These are phyloP conservation scores for Neurospora tetrasperma DNA, from an alignment of 495 filamentous ascomycete genomes.

Conservation along the genomic window DNA sequence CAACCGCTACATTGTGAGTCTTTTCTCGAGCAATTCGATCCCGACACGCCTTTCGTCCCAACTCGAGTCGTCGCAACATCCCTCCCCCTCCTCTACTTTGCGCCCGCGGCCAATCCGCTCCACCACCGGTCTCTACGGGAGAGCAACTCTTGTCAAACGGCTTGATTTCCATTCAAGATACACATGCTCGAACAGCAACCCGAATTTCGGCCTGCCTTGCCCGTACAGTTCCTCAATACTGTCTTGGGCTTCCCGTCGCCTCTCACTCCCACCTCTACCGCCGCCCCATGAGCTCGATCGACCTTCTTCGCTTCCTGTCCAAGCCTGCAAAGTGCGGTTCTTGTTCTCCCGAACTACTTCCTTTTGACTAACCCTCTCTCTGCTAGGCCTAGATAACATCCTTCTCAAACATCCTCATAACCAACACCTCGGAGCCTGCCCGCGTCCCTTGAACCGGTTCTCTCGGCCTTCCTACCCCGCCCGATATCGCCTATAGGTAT, in stretches of 20 bases:
- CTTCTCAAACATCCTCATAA: slow-evolving; percentile 16
- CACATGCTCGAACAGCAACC: neutral
- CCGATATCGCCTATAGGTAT: slow-evolving; percentile 79
- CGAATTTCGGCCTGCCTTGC: neutral
- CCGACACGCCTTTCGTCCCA: neutral
- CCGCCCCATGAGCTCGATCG: slow-evolving; percentile 72
- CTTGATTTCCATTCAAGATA: neutral
- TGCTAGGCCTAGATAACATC: slow-evolving; percentile 83
- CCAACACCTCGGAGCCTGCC: slow-evolving; percentile 3
- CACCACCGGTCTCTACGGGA: neutral
- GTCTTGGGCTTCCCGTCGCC: neutral
- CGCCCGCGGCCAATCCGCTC: neutral
- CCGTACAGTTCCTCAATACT: slow-evolving; percentile 2
- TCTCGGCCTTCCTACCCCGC: slow-evolving; percentile 2
- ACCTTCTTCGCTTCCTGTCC: slow-evolving; percentile 88
- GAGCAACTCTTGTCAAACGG: neutral
- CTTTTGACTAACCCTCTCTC: slow-evolving; percentile 7
- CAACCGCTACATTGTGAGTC: neutral
- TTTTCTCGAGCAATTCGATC: neutral
- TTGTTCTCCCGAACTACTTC: neutral
- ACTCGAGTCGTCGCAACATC: neutral
- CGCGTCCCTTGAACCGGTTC: slow-evolving; percentile 7
- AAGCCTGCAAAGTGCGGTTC: slow-evolving; percentile 84
- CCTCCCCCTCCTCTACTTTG: neutral
- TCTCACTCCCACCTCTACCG: neutral